Percentiles rank a stretch among this genome's conserved stretches.
Conservation (phyloP, 2,329 filamentous ascomycete genomes). For the Penicillium olsonii region DNA sequence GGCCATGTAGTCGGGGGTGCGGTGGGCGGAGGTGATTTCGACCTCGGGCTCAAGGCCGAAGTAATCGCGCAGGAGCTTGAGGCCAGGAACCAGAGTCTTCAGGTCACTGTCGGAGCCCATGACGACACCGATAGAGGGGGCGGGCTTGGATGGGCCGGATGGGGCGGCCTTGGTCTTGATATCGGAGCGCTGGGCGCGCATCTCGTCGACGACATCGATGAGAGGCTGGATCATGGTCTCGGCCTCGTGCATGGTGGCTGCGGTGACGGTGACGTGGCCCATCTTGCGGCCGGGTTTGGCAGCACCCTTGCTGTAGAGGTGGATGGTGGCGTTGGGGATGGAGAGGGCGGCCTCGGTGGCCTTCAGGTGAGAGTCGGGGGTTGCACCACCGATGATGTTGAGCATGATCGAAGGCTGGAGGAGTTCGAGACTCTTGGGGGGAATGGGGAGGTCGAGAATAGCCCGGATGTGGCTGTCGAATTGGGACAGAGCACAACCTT, state of each 20-base stretch:
- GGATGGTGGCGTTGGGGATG: conserved; percentile 64
- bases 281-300: conserved; percentile 90
- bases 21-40: conserved; percentile 58
- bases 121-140: conserved; percentile 46
- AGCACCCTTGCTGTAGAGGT: conserved; percentile 86
- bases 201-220: conserved; percentile 75
- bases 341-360: conserved; percentile 59
- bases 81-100: conserved; percentile 46
- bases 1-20: conserved; percentile 71
- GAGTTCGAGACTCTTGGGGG: conserved; percentile 48
- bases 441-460: conserved; percentile 72
- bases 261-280: conserved; percentile 85
- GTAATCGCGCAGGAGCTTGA: conserved; percentile 45
- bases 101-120: conserved; percentile 54
- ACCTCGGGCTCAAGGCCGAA: conserved; percentile 48
- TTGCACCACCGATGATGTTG: conserved; percentile 58
- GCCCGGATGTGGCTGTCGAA: conserved; percentile 87
- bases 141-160: conserved; percentile 35
- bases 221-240: conserved; percentile 69
- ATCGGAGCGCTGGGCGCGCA: conserved; percentile 60
- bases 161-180: conserved; percentile 35
- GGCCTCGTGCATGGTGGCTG: conserved; percentile 66
- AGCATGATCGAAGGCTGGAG: conserved; percentile 55
- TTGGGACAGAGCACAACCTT: conserved; percentile 85
- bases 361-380: conserved; percentile 63